Evolutionary conservation across 2,329 filamentous ascomycete species (phyloP), one percentile per base, ranked within the genome.

Genomic region (Fusarium solani-melongenae): DNA sequence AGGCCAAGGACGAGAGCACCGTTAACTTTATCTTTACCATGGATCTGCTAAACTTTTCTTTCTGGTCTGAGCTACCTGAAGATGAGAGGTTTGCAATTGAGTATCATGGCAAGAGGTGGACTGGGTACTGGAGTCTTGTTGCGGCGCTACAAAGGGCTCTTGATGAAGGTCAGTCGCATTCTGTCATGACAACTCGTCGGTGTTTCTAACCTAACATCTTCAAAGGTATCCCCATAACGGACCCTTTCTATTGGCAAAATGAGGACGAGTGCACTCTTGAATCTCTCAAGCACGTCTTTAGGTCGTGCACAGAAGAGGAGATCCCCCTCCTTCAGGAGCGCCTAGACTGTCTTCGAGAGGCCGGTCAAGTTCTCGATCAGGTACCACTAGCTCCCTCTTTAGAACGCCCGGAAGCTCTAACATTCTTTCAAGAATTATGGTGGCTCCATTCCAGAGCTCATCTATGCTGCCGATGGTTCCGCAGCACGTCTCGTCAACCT

Each of bases 21-120:
- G 90, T 97, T 24, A 92, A 94, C 72, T 98, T 99, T 81, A 96
- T 99, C 77, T 98, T 99, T 81, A 94, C 94, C 22, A 97, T 99
- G 94, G 96, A 99, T 81, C 83, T 99, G 31, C 85, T 99, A 59
- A 99, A 99, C 81, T 99, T 98, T 80, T 97, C 92, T 24, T 99
- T 99, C 82, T 99, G 96, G 96, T 97, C 94, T 15, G 92, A 94
- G 61, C 80, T 83, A 51, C 82, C 86, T 0, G 91, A 93, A 12
- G 88, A 91, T 6, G 91, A 96, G 77, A 88, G 94, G 12, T 99
- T 96, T 81, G 89, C 93, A 11, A 89, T 99, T 46, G 92, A 94
- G 66, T 98, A 98, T 82, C 89, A 88, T 53, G 95, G 91, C 31
- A 92, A 90, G 82, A 90, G 84, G 66, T 98, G 95, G 94, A 98